phyloP scores from a whole-genome alignment of 495 filamentous ascomycete species.

The Patellaria atrata region DNA sequence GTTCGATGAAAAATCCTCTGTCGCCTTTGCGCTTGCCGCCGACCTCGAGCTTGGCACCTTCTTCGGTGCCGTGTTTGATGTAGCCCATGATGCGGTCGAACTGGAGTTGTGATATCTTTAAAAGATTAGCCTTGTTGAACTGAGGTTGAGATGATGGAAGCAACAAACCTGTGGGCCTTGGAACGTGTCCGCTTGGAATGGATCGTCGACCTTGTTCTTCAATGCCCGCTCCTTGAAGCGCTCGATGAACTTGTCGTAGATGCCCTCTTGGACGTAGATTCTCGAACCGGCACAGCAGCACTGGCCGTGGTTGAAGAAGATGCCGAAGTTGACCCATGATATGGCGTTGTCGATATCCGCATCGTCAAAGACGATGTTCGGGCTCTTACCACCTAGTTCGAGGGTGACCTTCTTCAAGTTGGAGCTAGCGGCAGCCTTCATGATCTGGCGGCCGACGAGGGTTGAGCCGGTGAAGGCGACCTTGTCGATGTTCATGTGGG shows the following conservation, averaged over 20 bases:
- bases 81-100: conserved; percentile 97
- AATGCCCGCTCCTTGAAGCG: conserved; percentile 76
- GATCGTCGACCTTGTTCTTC: conserved; percentile 82
- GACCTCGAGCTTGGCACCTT: conserved; percentile 68
- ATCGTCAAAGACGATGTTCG: conserved; percentile 94
- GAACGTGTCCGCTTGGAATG: conserved; percentile 78
- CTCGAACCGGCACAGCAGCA: conserved; percentile 95
- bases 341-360: conserved; percentile 93
- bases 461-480: conserved; percentile 96
- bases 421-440: conserved; percentile 88
- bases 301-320: conserved; percentile 98
- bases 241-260: conserved; percentile 88
- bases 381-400: conserved; percentile 94
- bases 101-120: conserved; percentile 85
- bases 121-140: too few relatives aligned
- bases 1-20: conserved; percentile 95
- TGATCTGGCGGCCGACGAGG: conserved; percentile 74
- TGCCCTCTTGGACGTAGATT: conserved; percentile 86
- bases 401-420: conserved; percentile 99
- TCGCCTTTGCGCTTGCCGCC: conserved; percentile 82
- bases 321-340: conserved; percentile 96
- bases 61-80: conserved; percentile 79
- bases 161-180: conserved; percentile 95
- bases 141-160: too few relatives aligned
- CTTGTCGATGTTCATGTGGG: conserved; percentile 98